Evolutionary conservation across 1,284 basidiomycete species (phyloP).

Genomic region (Trametes sp.): DNA sequence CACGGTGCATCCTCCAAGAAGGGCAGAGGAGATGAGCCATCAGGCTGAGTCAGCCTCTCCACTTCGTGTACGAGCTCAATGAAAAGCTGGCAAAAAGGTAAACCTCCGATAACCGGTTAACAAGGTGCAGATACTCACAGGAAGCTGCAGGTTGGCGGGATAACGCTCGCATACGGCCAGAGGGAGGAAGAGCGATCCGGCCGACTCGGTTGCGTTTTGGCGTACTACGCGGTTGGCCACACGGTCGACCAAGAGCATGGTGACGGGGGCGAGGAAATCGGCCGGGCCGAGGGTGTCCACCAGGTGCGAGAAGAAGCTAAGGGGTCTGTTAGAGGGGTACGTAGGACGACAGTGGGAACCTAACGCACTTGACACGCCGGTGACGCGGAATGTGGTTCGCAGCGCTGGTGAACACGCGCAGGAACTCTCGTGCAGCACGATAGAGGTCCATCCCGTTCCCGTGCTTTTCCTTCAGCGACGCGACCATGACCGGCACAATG

Average conservation of each 20-base stretch:
- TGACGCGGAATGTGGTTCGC: conserved; percentile 88
- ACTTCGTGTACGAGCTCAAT: conserved; percentile 75
- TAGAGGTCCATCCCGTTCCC: conserved; percentile 65
- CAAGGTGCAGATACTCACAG: conserved; percentile 52
- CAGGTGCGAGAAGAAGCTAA: conserved; percentile 92
- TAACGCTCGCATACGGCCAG: conserved; percentile 72
- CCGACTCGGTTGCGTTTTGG: conserved; percentile 69
- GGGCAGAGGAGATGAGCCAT: conserved; percentile 50
- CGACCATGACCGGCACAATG: conserved; percentile 93
- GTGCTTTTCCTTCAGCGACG: conserved; percentile 70
- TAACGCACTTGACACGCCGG: conserved; percentile 77
- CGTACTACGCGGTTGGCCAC: conserved; percentile 73
- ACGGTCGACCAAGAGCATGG: conserved; percentile 89
- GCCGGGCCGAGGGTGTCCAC: conserved; percentile 83
- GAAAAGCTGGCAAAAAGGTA: conserved; percentile 56
- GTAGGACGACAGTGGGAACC: too few relatives aligned
- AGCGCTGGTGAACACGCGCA: conserved; percentile 91
- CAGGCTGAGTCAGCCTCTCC: conserved; percentile 59
- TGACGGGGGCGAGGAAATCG: conserved; percentile 86
- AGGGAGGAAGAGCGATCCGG: conserved; percentile 69
- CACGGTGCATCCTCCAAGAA: conserved; percentile 67
- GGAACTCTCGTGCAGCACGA: conserved; percentile 73
- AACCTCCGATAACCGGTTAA: conserved; percentile 22
- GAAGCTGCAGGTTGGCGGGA: conserved; percentile 57
- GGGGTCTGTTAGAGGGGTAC: conserved; percentile 21